Percentiles rank a stretch among this genome's conserved stretches.
phyloP scores from a whole-genome alignment of 768 basidiomycete genomes.

The Leccinum variicolor region DNA sequence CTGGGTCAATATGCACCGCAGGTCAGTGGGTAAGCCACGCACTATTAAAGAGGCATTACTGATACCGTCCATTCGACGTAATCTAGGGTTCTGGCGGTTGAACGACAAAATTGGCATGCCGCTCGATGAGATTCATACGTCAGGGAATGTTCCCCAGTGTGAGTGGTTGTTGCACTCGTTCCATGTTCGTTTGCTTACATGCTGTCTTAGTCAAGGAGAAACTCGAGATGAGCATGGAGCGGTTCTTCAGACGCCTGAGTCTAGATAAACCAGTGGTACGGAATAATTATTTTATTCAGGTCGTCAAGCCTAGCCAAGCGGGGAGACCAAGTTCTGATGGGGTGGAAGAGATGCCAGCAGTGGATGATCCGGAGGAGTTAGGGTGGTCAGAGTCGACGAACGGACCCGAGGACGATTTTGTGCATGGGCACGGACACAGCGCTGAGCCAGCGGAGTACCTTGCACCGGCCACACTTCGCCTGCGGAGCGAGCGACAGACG shows the following conservation, averaged over 20 bases:
- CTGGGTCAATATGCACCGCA: constrained; percentile 62
- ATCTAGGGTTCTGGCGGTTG: constrained; percentile 71
- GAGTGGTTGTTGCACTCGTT: constrained; percentile 22
- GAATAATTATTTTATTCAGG: constrained; percentile 60
- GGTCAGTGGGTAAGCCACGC: constrained; percentile 37
- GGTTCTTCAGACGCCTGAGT: constrained; percentile 65
- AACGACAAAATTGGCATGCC: constrained; percentile 71
- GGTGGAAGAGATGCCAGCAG: constrained; percentile 2
- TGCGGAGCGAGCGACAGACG: constrained; percentile 66
- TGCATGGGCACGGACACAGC: constrained; percentile 28
- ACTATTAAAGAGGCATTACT: background rate
- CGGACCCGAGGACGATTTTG: constrained; percentile 50
- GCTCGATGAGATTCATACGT: constrained; percentile 67
- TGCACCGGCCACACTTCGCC: constrained; percentile 43
- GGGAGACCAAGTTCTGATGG: background rate
- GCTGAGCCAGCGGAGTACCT: constrained; percentile 17
- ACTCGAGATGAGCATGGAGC: constrained; percentile 59
- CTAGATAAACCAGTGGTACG: constrained; percentile 68
- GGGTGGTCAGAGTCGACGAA: constrained; percentile 57
- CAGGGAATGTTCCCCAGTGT: constrained; percentile 74
- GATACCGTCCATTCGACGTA: constrained; percentile 1
- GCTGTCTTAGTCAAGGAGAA: constrained; percentile 49
- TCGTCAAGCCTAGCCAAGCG: constrained; percentile 28
- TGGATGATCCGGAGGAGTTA: constrained; percentile 58
- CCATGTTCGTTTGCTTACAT: constrained; percentile 4